Base-by-base conservation (phyloP, 2,329 filamentous ascomycete genomes). In the Incumbomyces lentus region DNA sequence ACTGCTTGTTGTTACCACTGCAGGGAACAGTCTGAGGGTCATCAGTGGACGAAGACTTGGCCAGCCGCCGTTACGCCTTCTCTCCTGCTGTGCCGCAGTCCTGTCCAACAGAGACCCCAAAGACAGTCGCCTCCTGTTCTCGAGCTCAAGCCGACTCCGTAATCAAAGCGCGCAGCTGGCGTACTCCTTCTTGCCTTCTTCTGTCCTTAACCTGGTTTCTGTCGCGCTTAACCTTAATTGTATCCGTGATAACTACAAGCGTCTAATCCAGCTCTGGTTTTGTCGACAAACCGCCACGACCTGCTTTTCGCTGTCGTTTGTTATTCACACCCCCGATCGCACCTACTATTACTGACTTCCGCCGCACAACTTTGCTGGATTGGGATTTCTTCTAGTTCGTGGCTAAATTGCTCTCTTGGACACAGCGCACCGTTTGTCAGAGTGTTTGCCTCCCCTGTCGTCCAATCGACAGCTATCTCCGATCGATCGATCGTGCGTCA, bases 401-500 rank as follows among this genome's bases (percentile, higher is more conserved):
- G n/a, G n/a, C n/a, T n/a, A n/a, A n/a, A n/a, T n/a, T n/a, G n/a
- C 7, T 6, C 40, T 12, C 16, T 35, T 18, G 8, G 5, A 14
- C 33, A n/a, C 42, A 14, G 8, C 42, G 42, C 42, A 45, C 33
- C 14, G 33, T 38, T 18, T 29, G 16, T 35, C 16, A 16, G 11
- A 8, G 8, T 13, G 38, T 36, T n/a, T 13, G 29, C 30, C 12
- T 33, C 34, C 42, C 33, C 42, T 45, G 42, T 45, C 42, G 17
- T 16, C 17, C 42, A 45, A 45, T 45, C 33, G 31, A 17, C 16
- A 45, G 42, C 42, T 45, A 22, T 4, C 34, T 38, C 19, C 11
- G 17, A 10, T 17, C 41, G 34, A 37, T 30, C 34, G 33, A 45
- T 45, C 38, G 42, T 45, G 42, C 33, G n/a, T 45, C 42, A 45